Evolutionary conservation across 2,329 filamentous ascomycete genomes (phyloP).

Genomic region (Byssoonygena ceratinophila): DNA sequence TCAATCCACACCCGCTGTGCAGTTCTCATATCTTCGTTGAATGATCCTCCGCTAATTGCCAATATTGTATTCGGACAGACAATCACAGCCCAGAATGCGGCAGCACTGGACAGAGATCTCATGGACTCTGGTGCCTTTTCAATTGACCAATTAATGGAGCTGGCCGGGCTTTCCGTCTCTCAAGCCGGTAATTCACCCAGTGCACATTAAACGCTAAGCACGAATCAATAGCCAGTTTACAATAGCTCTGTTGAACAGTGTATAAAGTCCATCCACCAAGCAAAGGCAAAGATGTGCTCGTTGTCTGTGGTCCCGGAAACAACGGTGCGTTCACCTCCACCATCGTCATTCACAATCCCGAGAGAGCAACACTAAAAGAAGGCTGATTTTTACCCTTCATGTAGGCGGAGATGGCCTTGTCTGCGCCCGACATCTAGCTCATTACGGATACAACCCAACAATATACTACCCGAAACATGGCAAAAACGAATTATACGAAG

Average conservation of each 20-base stretch:
- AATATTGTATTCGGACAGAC: conserved; percentile 47
- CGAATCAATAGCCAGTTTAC: not conserved
- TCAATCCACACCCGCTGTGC: not conserved
- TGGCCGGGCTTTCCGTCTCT: conserved; percentile 84
- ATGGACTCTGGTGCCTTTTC: conserved; percentile 83
- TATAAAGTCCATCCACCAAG: conserved; percentile 69
- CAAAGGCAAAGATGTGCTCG: conserved; percentile 61
- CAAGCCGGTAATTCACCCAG: conserved; percentile 56
- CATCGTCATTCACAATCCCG: not conserved
- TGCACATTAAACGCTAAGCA: not conserved
- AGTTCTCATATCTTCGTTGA: not conserved
- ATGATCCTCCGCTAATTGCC: not conserved
- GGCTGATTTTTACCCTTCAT: not conserved
- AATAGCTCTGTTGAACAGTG: conserved; percentile 42
- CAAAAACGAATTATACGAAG: conserved; percentile 82
- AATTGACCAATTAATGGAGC: conserved; percentile 92
- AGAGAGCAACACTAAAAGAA: not conserved
- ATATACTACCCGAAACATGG: conserved; percentile 89
- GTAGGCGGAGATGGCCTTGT: conserved; percentile 87
- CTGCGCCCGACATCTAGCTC: conserved; percentile 77
- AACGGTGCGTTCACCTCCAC: conserved; percentile 36
- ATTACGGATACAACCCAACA: conserved; percentile 81
- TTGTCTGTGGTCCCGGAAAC: conserved; percentile 81
- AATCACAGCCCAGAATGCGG: conserved; percentile 74
- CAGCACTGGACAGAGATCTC: conserved; percentile 81